phyloP scores from a whole-genome alignment of 73 alveolate genomes.

The Paramecium biaurelia region DNA sequence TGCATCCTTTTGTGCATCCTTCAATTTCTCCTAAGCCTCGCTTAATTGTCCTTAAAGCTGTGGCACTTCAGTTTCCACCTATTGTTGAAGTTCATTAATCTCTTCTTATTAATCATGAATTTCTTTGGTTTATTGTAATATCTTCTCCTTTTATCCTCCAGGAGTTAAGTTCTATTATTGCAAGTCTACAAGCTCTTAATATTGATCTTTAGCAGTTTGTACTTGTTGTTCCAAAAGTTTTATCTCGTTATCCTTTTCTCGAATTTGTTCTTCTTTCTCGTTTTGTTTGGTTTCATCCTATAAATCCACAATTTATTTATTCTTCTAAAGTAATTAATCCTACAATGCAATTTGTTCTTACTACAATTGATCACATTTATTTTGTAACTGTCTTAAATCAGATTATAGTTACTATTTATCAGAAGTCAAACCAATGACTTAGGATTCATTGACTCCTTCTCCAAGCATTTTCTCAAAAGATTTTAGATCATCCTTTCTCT shows the following conservation, averaged over 20 bases:
- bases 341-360: not conserved
- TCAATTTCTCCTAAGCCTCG: not conserved
- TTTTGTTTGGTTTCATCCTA: not conserved
- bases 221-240: not conserved
- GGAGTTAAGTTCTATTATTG: not conserved
- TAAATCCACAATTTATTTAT: not conserved
- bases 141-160: not conserved
- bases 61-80: conserved; percentile 1
- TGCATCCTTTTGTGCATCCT: not conserved
- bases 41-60: not conserved
- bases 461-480: not conserved
- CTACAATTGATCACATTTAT: not conserved
- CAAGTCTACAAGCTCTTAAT: not conserved
- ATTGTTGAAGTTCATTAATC: not conserved
- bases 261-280: not conserved
- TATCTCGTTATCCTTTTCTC: not conserved
- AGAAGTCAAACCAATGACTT: not conserved
- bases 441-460: not conserved
- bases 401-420: not conserved
- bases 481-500: not conserved
- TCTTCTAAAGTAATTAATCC: not conserved
- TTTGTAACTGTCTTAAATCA: not conserved
- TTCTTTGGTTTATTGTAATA: not conserved
- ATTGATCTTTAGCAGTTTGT: not conserved
- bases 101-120: not conserved